These are phyloP conservation scores for Penicillium herquei DNA, from an alignment of 495 filamentous ascomycete species.

Conservation along the genomic window DNA sequence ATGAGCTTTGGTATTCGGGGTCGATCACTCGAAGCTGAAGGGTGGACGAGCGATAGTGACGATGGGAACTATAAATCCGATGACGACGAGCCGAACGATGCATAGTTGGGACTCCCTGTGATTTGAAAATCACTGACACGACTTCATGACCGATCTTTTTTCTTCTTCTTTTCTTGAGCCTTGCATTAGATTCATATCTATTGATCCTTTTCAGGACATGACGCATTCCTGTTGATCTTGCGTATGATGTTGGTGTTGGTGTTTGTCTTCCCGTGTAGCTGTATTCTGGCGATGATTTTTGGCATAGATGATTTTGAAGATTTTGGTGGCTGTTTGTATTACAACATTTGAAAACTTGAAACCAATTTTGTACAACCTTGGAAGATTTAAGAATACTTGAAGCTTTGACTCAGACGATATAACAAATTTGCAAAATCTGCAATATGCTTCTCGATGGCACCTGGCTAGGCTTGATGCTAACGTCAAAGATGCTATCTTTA, in stretches of 20 bases:
- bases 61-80: constrained; percentile 49
- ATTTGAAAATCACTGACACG: constrained; percentile 6
- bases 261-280: too few species aligned
- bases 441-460: background rate
- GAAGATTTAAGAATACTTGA: background rate
- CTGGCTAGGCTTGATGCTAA: background rate
- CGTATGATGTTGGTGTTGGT: too few species aligned
- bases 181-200: constrained; percentile 12
- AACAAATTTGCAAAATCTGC: background rate
- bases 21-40: constrained; percentile 58
- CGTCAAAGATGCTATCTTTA: background rate
- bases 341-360: too few species aligned
- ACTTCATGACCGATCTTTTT: constrained; percentile 13
- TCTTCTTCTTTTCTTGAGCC: constrained; percentile 12
- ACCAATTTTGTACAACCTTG: too few species aligned
- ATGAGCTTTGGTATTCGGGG: constrained; percentile 70
- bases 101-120: constrained; percentile 1
- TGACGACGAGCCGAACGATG: constrained; percentile 36
- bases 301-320: background rate
- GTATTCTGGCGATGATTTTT: too few species aligned
- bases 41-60: constrained; percentile 55
- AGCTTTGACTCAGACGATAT: background rate
- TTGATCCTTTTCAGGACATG: background rate
- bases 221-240: background rate
- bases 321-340: too few species aligned